phyloP scores from a whole-genome alignment of 768 basidiomycete species.

The Paxillus rubicundulus region DNA sequence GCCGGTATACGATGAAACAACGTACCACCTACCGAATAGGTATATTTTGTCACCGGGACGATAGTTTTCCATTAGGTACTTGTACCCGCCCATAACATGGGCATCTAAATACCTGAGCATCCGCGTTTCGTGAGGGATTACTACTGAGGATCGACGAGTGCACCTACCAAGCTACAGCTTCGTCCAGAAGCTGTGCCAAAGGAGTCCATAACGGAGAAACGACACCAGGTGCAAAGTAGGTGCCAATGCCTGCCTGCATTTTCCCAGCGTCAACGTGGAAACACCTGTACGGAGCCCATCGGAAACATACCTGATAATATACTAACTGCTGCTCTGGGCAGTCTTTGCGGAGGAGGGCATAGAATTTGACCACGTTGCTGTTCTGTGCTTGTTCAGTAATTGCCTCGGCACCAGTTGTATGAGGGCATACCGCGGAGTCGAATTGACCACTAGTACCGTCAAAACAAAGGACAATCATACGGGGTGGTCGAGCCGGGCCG shows the following conservation, averaged over 20 bases:
- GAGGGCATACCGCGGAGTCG: conserved; percentile 39
- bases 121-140: not conserved
- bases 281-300: not conserved
- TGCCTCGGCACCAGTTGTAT: not conserved
- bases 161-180: conserved; percentile 69
- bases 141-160: not conserved
- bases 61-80: conserved; percentile 78
- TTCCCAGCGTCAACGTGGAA: not conserved
- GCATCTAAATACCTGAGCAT: conserved; percentile 58
- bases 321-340: conserved; percentile 49
- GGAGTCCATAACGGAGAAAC: conserved; percentile 59
- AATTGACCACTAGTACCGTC: conserved; percentile 65
- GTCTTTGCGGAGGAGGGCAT: conserved; percentile 62
- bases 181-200: conserved; percentile 60
- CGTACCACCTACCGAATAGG: conserved; percentile 52
- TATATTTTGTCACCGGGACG: conserved; percentile 70
- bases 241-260: conserved; percentile 44
- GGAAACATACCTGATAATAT: conserved; percentile 64
- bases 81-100: conserved; percentile 75
- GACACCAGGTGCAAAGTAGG: conserved; percentile 60
- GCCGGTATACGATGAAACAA: not conserved
- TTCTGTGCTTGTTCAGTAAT: conserved; percentile 36
- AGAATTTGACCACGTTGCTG: conserved; percentile 71
- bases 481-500: conserved; percentile 20
- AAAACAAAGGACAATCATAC: conserved; percentile 63